Base-by-base conservation (phyloP, 108 stramenopile genomes). In the Nannochloropsis oceanica region DNA sequence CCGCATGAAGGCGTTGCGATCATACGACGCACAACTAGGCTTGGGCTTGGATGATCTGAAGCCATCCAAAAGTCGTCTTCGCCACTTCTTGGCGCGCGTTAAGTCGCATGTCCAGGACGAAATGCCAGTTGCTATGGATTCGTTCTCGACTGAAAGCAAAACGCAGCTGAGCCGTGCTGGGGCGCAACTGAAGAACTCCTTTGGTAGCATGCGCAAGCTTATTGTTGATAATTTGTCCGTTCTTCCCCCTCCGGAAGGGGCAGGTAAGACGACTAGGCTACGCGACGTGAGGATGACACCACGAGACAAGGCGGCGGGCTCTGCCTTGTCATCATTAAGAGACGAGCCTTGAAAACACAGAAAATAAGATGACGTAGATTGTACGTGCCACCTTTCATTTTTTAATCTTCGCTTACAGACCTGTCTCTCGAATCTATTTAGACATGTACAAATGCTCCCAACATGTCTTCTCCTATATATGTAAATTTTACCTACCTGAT, bases 1-100 rank as follows among this genome's bases (percentile, higher is more conserved):
- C 11, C 87, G 59, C 50, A 84, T 46, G 80, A 80, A 81, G 50
- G 50, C 81, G n/a, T n/a, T 88, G 44, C 85, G 84, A 24, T 13
- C 82, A 26, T 82, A 82, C 12, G 87, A 86, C 27, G 25, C 84
- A 7, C 26, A 18, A 14, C 22, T 20, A 13, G 34, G 59, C 18
- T 73, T 73, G 22, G 22, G 59, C n/a, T 18, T 73, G 22, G 59
- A 73, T 73, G 59, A 0, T 18, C 22, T n/a, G 22, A 9, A 18
- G n/a, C 9, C 59, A 73, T 73, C 59, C 59, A 73, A 18, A 5
- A 73, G 9, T 73, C 59, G 59, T 10, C 22, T 73, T 10, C 59
- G 59, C n/a, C 18, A 73, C 10, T 73, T n/a, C 59, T 73, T 73
- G 18, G 18, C 59, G 18, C 59, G 59, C n/a, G 59, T 73, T n/a